Evolutionary conservation across 2,329 filamentous ascomycete species (phyloP).

Genomic region (Pseudogymnoascus sp.): DNA sequence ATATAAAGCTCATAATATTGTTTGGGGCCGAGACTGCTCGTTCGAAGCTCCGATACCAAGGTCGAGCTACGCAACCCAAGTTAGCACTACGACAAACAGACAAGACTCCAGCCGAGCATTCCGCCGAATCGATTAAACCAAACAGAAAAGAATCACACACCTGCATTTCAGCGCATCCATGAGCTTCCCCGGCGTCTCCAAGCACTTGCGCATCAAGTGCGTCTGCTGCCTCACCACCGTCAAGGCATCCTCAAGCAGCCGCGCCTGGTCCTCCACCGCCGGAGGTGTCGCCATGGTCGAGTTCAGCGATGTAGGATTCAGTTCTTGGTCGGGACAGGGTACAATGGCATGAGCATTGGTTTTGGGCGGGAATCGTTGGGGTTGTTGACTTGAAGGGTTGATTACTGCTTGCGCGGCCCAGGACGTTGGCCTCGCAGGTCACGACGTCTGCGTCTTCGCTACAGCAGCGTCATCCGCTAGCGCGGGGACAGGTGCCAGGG

Average conservation of each 20-base stretch:
- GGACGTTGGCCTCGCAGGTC: constrained; percentile 6
- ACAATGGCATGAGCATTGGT: background rate
- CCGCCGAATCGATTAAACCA: constrained; percentile 4
- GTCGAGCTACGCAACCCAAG: constrained; percentile 61
- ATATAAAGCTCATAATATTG: constrained; percentile 99
- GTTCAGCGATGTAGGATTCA: constrained; percentile 6
- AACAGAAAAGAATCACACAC: constrained; percentile 44
- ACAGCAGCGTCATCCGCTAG: constrained; percentile 7
- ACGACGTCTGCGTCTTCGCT: constrained; percentile 7
- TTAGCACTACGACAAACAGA: constrained; percentile 21
- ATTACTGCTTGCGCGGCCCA: constrained; percentile 4
- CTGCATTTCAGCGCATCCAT: constrained; percentile 99
- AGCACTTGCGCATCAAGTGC: constrained; percentile 90
- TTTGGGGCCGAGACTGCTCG: constrained; percentile 93
- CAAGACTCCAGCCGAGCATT: constrained; percentile 11
- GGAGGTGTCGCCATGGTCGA: constrained; percentile 44
- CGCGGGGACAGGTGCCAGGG: background rate
- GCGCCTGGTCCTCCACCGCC: constrained; percentile 71
- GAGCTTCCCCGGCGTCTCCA: constrained; percentile 94
- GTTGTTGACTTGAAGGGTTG: background rate
- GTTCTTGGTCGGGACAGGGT: background rate
- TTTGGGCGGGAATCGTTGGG: background rate
- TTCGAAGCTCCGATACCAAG: constrained; percentile 94
- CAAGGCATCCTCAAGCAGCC: constrained; percentile 94
- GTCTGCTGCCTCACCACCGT: constrained; percentile 96